A percentile compares a stretch with the other conserved stretches of the same genome.
These are phyloP conservation scores for Mortierella sp. DNA, from an alignment of 371 early-diverging fungal species.

Conservation along the genomic window DNA sequence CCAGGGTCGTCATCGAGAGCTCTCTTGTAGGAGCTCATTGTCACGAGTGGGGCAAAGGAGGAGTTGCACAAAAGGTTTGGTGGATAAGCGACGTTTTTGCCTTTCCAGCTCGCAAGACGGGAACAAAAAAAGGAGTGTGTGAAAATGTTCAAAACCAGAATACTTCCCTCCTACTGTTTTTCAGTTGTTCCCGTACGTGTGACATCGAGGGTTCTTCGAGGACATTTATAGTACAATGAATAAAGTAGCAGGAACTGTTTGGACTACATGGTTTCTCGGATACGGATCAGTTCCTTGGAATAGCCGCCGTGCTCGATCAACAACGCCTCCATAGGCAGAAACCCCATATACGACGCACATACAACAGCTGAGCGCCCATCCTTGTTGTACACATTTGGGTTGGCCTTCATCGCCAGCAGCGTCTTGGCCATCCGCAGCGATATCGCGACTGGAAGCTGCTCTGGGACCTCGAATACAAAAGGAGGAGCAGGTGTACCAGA, in stretches of 20 bases:
- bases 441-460: conserved; percentile 34
- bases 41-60: too few relatives aligned
- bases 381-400: conserved; percentile 48
- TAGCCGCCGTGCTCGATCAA: conserved; percentile 38
- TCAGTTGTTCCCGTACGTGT: too few relatives aligned
- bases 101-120: too few relatives aligned
- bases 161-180: too few relatives aligned
- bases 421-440: conserved; percentile 40
- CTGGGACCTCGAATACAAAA: conserved; percentile 15
- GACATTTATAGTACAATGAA: neutral
- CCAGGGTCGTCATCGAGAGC: too few relatives aligned
- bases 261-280: conserved; percentile 42
- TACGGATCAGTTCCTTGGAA: conserved; percentile 39
- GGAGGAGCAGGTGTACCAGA: neutral
- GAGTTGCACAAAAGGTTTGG: too few relatives aligned
- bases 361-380: conserved; percentile 42
- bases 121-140: too few relatives aligned
- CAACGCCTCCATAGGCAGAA: conserved; percentile 44
- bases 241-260: neutral
- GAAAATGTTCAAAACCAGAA: too few relatives aligned
- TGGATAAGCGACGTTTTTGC: too few relatives aligned
- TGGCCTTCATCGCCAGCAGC: conserved; percentile 24
- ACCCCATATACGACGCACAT: conserved; percentile 49
- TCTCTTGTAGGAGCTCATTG: too few relatives aligned
- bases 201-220: too few relatives aligned